Evolutionary conservation across 148 eudicot genomes (phyloP).

Genomic region (Bassia scoparia): DNA sequence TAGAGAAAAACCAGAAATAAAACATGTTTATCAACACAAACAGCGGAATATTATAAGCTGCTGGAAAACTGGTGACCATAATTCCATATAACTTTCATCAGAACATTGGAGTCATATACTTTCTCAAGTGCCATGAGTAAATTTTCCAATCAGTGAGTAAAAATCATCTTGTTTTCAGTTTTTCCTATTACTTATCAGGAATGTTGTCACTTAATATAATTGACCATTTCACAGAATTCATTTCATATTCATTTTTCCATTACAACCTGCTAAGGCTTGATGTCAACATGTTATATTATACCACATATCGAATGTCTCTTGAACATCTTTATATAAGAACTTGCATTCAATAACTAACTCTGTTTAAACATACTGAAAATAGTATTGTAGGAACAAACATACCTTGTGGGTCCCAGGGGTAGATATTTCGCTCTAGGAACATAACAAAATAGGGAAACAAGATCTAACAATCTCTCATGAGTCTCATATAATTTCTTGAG

Average conservation of each 20-base stretch:
- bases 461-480: constrained; percentile 91
- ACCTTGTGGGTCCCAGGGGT: constrained; percentile 97
- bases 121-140: not conserved
- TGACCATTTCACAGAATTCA: not conserved
- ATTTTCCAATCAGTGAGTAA: not conserved
- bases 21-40: not conserved
- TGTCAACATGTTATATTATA: no score
- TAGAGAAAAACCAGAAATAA: not conserved
- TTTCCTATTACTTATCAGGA: no score
- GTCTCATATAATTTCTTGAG: constrained; percentile 94
- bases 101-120: not conserved
- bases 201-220: no score
- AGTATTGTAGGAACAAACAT: constrained; percentile 1
- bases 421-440: constrained; percentile 95
- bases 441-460: constrained; percentile 86
- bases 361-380: not conserved
- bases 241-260: no score
- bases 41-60: not conserved
- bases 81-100: no score
- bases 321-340: not conserved
- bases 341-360: not conserved
- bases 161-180: no score
- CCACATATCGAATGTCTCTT: no score
- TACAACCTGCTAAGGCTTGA: no score
- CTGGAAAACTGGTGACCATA: not conserved